Evolutionary conservation across 2,329 filamentous ascomycete genomes (phyloP).

Genomic region (Exophiala oligosperma): DNA sequence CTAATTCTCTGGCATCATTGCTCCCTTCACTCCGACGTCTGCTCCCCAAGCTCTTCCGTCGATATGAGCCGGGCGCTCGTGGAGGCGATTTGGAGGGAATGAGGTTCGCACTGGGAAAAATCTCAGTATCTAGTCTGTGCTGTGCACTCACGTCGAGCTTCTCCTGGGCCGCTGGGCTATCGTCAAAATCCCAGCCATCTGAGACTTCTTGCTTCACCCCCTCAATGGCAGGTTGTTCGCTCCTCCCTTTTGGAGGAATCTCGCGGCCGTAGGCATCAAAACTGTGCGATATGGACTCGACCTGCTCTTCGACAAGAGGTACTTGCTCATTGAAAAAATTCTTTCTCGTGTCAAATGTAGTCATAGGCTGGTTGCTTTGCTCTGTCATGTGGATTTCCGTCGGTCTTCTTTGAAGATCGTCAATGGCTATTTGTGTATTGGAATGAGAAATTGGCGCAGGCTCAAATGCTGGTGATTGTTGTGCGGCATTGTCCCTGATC

Average conservation of each 20-base stretch:
- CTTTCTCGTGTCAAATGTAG: conserved; percentile 54
- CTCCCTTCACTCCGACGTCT: conserved; percentile 64
- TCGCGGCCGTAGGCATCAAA: conserved; percentile 61
- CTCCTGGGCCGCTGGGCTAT: conserved; percentile 58
- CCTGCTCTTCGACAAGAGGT: conserved; percentile 52
- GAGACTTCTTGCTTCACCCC: conserved; percentile 48
- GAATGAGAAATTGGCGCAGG: conserved; percentile 40
- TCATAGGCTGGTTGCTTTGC: conserved; percentile 50
- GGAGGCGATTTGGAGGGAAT: conserved; percentile 78
- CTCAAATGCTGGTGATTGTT: conserved; percentile 58
- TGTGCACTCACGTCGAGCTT: conserved; percentile 51
- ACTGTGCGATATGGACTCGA: conserved; percentile 58
- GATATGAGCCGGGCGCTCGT: conserved; percentile 62
- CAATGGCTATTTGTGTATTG: conserved; percentile 45
- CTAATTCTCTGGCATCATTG: conserved; percentile 59
- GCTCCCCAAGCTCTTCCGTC: conserved; percentile 77
- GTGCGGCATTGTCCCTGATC: conserved; percentile 54
- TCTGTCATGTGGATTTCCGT: conserved; percentile 43
- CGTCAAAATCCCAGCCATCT: conserved; percentile 93
- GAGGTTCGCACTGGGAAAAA: conserved; percentile 78
- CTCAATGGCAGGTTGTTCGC: conserved; percentile 42
- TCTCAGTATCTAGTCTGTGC: conserved; percentile 77
- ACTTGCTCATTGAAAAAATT: conserved; percentile 41
- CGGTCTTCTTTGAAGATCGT: conserved; percentile 38
- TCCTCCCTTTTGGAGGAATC: conserved; percentile 47